Base-by-base conservation (phyloP, 2,329 filamentous ascomycete species). In the Ophiostoma himal-ulmi region DNA sequence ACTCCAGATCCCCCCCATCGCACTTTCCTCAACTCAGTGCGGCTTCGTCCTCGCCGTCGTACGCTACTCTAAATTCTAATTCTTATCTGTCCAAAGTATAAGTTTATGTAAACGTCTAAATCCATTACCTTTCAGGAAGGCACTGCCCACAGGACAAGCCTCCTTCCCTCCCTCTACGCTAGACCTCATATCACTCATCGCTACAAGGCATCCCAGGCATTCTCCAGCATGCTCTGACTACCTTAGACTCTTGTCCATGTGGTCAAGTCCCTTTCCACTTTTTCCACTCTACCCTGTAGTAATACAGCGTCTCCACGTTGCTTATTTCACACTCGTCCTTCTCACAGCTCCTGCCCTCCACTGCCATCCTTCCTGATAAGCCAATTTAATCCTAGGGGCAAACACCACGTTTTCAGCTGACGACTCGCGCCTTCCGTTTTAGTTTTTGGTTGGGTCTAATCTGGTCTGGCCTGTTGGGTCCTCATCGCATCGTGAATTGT, bases 401-500 rank as follows among this genome's bases (percentile, higher is more conserved):
- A 52, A 71, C 44, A 48, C 62, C 68, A 64, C 70, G 64, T 68
- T 67, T 67, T 68, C 66, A 69, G 68, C 64, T 71, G 68, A 39
- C 64, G 36, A 26, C 54, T 13, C 41, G 65, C 26, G 13, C 41
- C 69, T 68, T 64, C 26, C 48, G 10, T 22, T 60, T 60, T 36
- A 37, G 41, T 22, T 30, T 65, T 20, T 22, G 39, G 39, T 37
- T 67, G 41, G 34, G 62, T 22, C 34, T 65, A 5, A 10, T 11
- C 26, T 52, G 60, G 14, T 39, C 60, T 37, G 60, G 60, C 13
- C 57, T 62, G 60, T 64, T 64, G 60, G 34, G 30, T 65, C 36
- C 14, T 52, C 67, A 68, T 68, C 37, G 48, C 68, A 64, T 69
- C 68, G 65, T 6, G 37, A 67, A 44, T 39, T n/a, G 13, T 62